Evolutionary conservation across 2,329 filamentous ascomycete genomes (phyloP).

Genomic region (Domatiomyces globalis): DNA sequence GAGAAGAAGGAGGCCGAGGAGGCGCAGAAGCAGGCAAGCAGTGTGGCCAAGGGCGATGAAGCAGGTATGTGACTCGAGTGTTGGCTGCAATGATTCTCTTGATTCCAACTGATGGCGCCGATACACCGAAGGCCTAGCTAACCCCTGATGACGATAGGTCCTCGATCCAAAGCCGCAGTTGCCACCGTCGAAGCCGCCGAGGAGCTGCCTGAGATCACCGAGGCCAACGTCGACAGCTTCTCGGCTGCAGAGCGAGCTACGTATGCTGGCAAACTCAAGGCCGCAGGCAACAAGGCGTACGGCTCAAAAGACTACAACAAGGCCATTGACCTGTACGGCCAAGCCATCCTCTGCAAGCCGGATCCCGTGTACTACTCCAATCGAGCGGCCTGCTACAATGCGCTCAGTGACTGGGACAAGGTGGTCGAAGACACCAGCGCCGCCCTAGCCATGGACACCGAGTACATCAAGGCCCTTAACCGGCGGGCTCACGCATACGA

Average conservation of each 20-base stretch:
- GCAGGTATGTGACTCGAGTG: slow-evolving; percentile 19
- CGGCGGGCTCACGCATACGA: slow-evolving; percentile 93
- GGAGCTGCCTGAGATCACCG: slow-evolving; percentile 53
- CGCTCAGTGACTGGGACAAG: slow-evolving; percentile 82
- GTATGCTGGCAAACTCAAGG: slow-evolving; percentile 83
- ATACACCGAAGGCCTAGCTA: neutral
- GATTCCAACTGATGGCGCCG: neutral
- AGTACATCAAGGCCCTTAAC: slow-evolving; percentile 97
- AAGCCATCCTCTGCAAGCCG: slow-evolving; percentile 91
- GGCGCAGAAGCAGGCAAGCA: slow-evolving; percentile 28
- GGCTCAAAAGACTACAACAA: slow-evolving; percentile 84
- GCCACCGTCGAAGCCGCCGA: slow-evolving; percentile 37
- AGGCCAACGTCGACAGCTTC: slow-evolving; percentile 33
- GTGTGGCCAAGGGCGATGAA: slow-evolving; percentile 21
- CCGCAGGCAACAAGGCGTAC: slow-evolving; percentile 90
- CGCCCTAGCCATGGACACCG: slow-evolving; percentile 79
- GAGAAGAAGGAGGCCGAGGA: slow-evolving; percentile 56
- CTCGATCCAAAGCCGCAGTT: slow-evolving; percentile 12
- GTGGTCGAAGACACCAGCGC: slow-evolving; percentile 95
- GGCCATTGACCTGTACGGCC: slow-evolving; percentile 87
- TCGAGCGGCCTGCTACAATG: slow-evolving; percentile 93
- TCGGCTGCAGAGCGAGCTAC: slow-evolving; percentile 57
- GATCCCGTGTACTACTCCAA: slow-evolving; percentile 99
- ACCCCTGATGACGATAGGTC: slow-evolving; percentile 3
- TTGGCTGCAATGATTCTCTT: neutral